Base-by-base conservation (phyloP, 2,329 filamentous ascomycete genomes). In the Fusarium agapanthi region DNA sequence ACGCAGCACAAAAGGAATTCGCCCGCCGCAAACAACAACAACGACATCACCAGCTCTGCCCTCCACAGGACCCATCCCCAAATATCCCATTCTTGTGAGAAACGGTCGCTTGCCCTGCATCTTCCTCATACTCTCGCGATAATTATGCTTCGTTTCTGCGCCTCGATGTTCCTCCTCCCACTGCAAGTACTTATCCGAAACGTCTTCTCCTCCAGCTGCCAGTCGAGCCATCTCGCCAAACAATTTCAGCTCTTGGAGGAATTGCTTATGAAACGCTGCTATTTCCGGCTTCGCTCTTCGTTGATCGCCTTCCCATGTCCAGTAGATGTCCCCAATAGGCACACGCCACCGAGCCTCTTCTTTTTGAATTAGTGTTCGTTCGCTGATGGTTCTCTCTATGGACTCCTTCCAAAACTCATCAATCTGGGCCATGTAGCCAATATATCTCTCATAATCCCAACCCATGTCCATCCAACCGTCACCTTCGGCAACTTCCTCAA, bases 261-360 rank as follows among this genome's bases (percentile, higher is more conserved):
- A 63, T 11, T 37, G 22, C 1, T 10, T 1, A 0, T 61, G 32
- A 4, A 16, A 43, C 1, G 0, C 6, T 2, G 11, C 61, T 30
- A 37, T 3, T 6, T 38, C 30, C 4, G 26, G 1, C 7, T 20
- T 16, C 1, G 56, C 61, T 24, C 56, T 34, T 3, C 16, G 37
- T 2, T 50, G 10, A 1, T 43, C 37, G 3, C 38, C 43, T n/a
- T 38, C 32, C 22, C n/a, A 20, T 1, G 56, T 61, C 32, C 16
- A 38, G 44, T 64, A 64, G 7, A 64, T 38, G 4, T 51, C 61
- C 1, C 38, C 61, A 2, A 64, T 61, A 3, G 56, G 61, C 2
- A 61, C 37, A 1, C 56, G 61, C 61, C 61, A 53, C 6, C 38
- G 22, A 0, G 56, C 56, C 7, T 45, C 26, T 22, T 7, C 11